These are phyloP conservation scores for Cytospora mali DNA, from an alignment of 2,329 filamentous ascomycete genomes.

Conservation along the genomic window DNA sequence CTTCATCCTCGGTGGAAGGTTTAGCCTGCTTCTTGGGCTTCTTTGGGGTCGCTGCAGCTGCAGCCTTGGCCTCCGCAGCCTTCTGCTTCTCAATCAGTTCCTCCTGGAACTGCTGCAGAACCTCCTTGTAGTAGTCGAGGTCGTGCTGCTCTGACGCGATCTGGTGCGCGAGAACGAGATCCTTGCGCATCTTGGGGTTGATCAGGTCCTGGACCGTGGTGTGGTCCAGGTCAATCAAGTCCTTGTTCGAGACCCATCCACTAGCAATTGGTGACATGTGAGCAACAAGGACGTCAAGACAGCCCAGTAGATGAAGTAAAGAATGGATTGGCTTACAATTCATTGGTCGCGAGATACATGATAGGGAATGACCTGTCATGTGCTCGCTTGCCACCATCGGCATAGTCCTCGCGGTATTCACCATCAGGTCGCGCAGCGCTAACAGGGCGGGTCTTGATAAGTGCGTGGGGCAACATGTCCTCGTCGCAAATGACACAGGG, in stretches of 20 bases:
- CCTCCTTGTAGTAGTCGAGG: slow-evolving; percentile 79
- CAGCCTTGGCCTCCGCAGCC: slow-evolving; percentile 49
- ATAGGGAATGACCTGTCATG: slow-evolving; percentile 87
- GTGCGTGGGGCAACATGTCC: slow-evolving; percentile 81
- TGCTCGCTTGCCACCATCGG: slow-evolving; percentile 83
- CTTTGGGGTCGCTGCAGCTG: slow-evolving; percentile 43
- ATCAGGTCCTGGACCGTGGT: slow-evolving; percentile 69
- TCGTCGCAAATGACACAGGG: slow-evolving; percentile 93
- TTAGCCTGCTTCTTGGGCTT: slow-evolving; percentile 53
- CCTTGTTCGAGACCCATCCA: slow-evolving; percentile 87
- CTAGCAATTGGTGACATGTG: slow-evolving; percentile 49
- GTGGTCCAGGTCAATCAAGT: slow-evolving; percentile 75
- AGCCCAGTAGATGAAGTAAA: background rate
- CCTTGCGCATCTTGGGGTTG: slow-evolving; percentile 79
- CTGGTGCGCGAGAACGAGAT: slow-evolving; percentile 75
- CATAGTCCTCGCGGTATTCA: slow-evolving; percentile 83
- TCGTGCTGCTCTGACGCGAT: slow-evolving; percentile 79
- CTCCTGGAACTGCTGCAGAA: slow-evolving; percentile 72
- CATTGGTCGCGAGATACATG: slow-evolving; percentile 93
- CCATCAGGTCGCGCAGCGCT: slow-evolving; percentile 82
- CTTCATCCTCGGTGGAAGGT: slow-evolving; percentile 20
- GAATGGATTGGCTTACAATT: slow-evolving; percentile 76
- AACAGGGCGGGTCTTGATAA: slow-evolving; percentile 79
- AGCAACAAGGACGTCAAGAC: slow-evolving; percentile 20
- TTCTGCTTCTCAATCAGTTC: slow-evolving; percentile 62